Conservation (phyloP, 1,139 yeast species). For the Yamadazyma membranifaciens region DNA sequence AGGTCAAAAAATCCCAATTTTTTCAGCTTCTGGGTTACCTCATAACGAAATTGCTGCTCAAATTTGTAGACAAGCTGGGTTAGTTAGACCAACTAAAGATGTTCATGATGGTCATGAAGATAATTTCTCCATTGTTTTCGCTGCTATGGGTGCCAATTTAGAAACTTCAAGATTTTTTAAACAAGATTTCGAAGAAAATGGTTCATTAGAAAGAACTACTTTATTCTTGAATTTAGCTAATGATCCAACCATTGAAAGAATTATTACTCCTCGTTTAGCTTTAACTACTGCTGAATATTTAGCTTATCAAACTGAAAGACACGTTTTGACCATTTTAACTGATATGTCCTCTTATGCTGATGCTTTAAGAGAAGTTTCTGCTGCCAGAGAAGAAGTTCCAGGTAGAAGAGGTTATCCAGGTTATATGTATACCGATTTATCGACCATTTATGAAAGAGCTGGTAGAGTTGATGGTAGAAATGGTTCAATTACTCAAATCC, state of each 20-base stretch:
- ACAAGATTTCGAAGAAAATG: slow-evolving; percentile 99
- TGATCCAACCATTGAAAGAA: slow-evolving; percentile 99
- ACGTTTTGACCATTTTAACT: slow-evolving; percentile 93
- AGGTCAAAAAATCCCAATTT: slow-evolving; percentile 98
- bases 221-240: slow-evolving; percentile 96
- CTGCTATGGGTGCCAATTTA: slow-evolving; percentile 68
- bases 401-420: slow-evolving; percentile 99
- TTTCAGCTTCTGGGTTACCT: slow-evolving; percentile 98
- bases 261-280: slow-evolving; percentile 98
- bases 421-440: slow-evolving; percentile 99
- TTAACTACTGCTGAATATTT: slow-evolving; percentile 97
- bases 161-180: slow-evolving; percentile 62
- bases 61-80: slow-evolving; percentile 99
- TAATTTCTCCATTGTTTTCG: slow-evolving; percentile 97
- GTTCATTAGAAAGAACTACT: slow-evolving; percentile 96
- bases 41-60: slow-evolving; percentile 99
- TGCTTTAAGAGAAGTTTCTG: slow-evolving; percentile 98
- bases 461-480: slow-evolving; percentile 99
- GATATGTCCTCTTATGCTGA: slow-evolving; percentile 99
- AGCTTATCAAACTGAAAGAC: slow-evolving; percentile 99
- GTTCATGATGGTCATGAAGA: slow-evolving; percentile 99
- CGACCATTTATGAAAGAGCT: slow-evolving; percentile 98
- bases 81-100: slow-evolving; percentile 98
- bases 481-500: slow-evolving; percentile 98
- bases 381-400: slow-evolving; percentile 99